Base-by-base conservation (phyloP, 208 protist genomes). In the Angomonas ambiguus region DNA sequence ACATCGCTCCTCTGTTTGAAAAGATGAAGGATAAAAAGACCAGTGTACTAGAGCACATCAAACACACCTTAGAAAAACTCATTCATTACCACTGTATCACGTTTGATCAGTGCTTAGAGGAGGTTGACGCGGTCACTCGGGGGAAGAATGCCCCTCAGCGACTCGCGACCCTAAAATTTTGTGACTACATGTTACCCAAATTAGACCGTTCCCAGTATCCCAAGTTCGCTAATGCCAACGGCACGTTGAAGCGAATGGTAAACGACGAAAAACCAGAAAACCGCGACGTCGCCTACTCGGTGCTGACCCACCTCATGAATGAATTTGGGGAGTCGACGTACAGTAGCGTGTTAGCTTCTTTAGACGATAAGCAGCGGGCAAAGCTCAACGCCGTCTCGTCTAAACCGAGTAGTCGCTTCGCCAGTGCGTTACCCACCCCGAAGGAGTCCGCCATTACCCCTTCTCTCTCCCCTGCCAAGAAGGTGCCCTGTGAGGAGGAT, bases 21-120 rank as follows among this genome's bases (percentile, higher is more conserved):
- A 93, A 93, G 65, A 83, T 96, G 79, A 93, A 93, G 68, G 90
- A 96, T 68, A 96, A 96, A 62, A 96, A 96, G 55, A 80, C 80
- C 34, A 92, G 85, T 67, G 87, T 93, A 13, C 70, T 91, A 25
- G 75, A 86, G 34, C 90, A 93, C 65, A 77, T 93, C 16, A 85
- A 82, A 73, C 75, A 75, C 30, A 92, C 87, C 1, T 71, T 96
- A 49, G 85, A 92, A 53, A 73, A 74, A 51, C 65, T 96, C 22
- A 77, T 96, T 53, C 55, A 62, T 8, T 94, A 89, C 62, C 77
- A 86, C 42, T 96, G 85, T 66, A 45, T 96, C 32, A 80, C 83
- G 13, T 76, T 93, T 56, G 90, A 96, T 34, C 85, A 92, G 71
- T 93, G 83, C 68, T 67, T 80, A 13, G 90, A 96, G 25, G 90